phyloP scores from a whole-genome alignment of 1,139 yeast species.

The Scheffersomyces illinoinensis region DNA sequence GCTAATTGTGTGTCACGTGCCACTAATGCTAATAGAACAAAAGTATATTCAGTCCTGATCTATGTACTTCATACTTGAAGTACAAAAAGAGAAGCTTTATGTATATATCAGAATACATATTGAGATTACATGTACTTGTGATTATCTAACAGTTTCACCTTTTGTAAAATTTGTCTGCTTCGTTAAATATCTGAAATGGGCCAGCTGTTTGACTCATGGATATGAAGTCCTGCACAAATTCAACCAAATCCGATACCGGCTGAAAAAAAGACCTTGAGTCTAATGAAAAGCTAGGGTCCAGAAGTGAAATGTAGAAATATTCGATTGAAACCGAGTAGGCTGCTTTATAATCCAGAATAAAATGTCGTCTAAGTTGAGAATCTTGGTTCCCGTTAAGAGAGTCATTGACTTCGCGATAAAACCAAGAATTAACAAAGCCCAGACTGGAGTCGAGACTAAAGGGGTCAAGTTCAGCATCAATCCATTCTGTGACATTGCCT shows the following conservation, averaged over 20 bases:
- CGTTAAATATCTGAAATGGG: no score
- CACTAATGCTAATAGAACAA: no score
- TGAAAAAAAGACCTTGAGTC: background rate
- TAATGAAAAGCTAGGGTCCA: background rate
- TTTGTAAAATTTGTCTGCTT: no score
- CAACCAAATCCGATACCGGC: background rate
- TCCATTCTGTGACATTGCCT: conserved; percentile 96
- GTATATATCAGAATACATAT: no score
- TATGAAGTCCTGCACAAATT: no score
- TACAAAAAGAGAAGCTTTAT: no score
- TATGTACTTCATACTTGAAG: no score
- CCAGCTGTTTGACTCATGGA: no score
- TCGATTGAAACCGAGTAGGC: background rate
- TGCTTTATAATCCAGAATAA: background rate
- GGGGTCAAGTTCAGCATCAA: conserved; percentile 93
- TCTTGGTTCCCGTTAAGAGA: conserved; percentile 91
- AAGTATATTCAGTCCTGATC: no score
- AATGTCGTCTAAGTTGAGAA: conserved; percentile 61
- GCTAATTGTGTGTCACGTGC: no score
- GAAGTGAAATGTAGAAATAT: background rate
- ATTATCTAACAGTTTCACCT: no score
- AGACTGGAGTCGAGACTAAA: conserved; percentile 82
- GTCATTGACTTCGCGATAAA: conserved; percentile 92
- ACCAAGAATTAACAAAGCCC: conserved; percentile 88
- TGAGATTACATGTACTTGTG: no score